These are phyloP conservation scores for Melampsora larici-populina DNA, from an alignment of 1,284 basidiomycete genomes.

Conservation along the genomic window DNA sequence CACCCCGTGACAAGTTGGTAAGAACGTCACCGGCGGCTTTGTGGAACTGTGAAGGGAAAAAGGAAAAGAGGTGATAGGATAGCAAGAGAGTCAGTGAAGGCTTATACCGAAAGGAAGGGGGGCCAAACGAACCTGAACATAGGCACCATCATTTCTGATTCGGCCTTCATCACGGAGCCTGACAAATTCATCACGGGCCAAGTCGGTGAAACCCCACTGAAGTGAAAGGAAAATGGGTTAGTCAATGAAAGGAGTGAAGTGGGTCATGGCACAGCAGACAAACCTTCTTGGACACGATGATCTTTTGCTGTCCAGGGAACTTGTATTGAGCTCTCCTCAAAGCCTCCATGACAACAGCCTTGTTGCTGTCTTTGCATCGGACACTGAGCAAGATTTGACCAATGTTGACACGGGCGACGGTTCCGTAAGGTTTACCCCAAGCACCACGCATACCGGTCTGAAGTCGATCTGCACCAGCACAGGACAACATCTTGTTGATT, in stretches of 20 bases:
- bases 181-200: conserved; percentile 32
- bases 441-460: conserved; percentile 99
- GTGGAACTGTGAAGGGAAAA: conserved; percentile 19
- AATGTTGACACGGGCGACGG: conserved; percentile 90
- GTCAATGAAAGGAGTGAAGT: not conserved
- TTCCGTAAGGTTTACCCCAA: conserved; percentile 98
- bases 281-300: conserved; percentile 42
- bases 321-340: conserved; percentile 97
- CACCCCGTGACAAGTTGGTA: conserved; percentile 33
- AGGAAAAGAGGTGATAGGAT: not conserved
- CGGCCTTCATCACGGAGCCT: conserved; percentile 29
- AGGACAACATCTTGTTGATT: conserved; percentile 99
- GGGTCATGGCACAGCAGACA: not conserved
- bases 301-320: conserved; percentile 46
- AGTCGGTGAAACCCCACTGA: conserved; percentile 39
- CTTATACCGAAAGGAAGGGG: not conserved
- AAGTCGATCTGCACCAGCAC: conserved; percentile 95
- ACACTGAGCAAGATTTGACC: conserved; percentile 96
- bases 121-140: conserved; percentile 25
- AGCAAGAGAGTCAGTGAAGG: too few species aligned
- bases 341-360: conserved; percentile 88
- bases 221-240: not conserved
- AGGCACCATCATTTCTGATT: conserved; percentile 34
- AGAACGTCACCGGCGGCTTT: conserved; percentile 30
- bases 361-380: conserved; percentile 85